Percentiles rank a stretch among this genome's conserved stretches.
phyloP scores from a whole-genome alignment of 169 alveolate species.

The Cytauxzoon felis region DNA sequence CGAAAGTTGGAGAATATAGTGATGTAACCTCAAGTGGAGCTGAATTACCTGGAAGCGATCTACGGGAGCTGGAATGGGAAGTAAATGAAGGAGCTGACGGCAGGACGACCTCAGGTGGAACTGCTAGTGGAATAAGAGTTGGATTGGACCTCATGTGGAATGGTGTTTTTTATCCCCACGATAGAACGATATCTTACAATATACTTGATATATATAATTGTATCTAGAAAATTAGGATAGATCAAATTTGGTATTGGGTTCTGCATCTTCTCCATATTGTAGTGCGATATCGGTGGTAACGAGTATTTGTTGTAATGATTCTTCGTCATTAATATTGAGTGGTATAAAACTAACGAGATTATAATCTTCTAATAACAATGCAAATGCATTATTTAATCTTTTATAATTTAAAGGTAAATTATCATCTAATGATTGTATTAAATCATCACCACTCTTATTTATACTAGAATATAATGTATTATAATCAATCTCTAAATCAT shows the following conservation, averaged over 20 bases:
- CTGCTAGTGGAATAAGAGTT: too few species aligned
- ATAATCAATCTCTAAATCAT: slow-evolving; percentile 9
- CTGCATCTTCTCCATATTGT: slow-evolving; percentile 79
- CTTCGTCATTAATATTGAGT: slow-evolving; percentile 72
- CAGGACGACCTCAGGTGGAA: too few species aligned
- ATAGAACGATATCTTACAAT: too few species aligned
- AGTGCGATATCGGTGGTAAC: slow-evolving; percentile 68
- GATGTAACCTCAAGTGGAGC: too few species aligned
- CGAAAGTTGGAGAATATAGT: too few species aligned
- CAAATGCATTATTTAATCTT: slow-evolving; percentile 71
- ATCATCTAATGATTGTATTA: slow-evolving; percentile 32
- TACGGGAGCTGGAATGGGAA: too few species aligned
- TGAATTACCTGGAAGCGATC: too few species aligned
- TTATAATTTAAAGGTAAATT: slow-evolving; percentile 67
- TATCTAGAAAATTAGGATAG: slow-evolving; percentile 43
- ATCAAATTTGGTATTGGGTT: slow-evolving; percentile 72
- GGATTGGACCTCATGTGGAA: too few species aligned
- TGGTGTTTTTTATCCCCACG: too few species aligned
- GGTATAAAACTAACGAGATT: slow-evolving; percentile 72
- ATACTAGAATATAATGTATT: slow-evolving; percentile 28
- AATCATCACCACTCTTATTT: slow-evolving; percentile 54
- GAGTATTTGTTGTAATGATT: slow-evolving; percentile 66
- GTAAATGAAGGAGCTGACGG: too few species aligned
- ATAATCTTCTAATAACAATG: slow-evolving; percentile 70
- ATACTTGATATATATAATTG: slow-evolving; percentile 8